phyloP scores from a whole-genome alignment of 1,284 basidiomycete genomes.

The Pisolithus thermaeus region DNA sequence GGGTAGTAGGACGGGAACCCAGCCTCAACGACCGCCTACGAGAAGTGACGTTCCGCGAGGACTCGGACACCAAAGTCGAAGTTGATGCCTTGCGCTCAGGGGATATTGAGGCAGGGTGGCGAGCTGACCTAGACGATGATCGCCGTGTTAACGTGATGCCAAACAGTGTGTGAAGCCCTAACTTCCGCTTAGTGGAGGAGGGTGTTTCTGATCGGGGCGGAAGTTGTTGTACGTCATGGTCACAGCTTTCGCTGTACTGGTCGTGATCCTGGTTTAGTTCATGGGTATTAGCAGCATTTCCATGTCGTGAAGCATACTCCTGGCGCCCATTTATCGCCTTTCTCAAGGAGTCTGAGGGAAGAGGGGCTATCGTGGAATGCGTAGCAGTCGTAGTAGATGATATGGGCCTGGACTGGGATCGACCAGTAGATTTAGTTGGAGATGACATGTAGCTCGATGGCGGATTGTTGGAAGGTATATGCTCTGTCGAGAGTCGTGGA shows the following conservation, averaged over 20 bases:
- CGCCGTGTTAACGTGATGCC: constrained; percentile 40
- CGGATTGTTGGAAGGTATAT: constrained; percentile 6
- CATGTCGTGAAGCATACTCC: constrained; percentile 13
- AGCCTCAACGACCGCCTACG: constrained; percentile 30
- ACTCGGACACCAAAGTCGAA: constrained; percentile 20
- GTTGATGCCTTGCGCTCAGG: constrained; percentile 21
- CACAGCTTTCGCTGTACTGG: constrained; percentile 11
- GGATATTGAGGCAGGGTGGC: constrained; percentile 10
- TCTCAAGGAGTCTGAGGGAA: constrained; percentile 37
- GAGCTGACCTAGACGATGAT: constrained; percentile 26
- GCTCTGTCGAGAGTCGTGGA: constrained; percentile 12
- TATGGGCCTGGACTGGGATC: constrained; percentile 54
- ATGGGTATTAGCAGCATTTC: constrained; percentile 10
- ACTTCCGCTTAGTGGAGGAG: constrained; percentile 22
- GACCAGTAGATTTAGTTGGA: constrained; percentile 42
- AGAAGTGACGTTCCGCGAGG: constrained; percentile 7
- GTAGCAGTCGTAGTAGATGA: constrained; percentile 59
- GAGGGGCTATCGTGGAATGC: constrained; percentile 51
- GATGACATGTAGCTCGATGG: constrained; percentile 18
- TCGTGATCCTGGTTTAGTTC: constrained; percentile 14
- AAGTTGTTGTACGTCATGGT: constrained; percentile 22
- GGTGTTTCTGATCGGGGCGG: constrained; percentile 26
- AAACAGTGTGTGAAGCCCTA: constrained; percentile 43
- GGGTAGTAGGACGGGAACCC: constrained; percentile 27
- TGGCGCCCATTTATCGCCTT: constrained; percentile 14